phyloP scores from a whole-genome alignment of 2,329 filamentous ascomycete species.

The Ceratocystis harringtonii region DNA sequence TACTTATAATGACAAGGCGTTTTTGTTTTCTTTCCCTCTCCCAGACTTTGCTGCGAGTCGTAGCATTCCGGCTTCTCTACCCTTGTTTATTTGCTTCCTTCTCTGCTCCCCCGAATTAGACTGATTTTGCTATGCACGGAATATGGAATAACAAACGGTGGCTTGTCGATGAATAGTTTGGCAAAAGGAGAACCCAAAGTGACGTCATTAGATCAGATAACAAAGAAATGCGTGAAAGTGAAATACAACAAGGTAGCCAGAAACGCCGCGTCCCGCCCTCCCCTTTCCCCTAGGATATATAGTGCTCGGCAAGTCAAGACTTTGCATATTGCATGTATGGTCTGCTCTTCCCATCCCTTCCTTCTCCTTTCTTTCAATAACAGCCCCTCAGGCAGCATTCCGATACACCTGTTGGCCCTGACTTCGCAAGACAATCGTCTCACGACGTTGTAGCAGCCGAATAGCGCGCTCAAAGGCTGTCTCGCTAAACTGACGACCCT shows the following conservation, averaged over 20 bases:
- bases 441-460: slow-evolving; percentile 71
- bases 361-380: neutral
- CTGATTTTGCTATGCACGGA: too few species aligned
- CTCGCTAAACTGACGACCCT: slow-evolving; percentile 79
- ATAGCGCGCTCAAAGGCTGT: slow-evolving; percentile 71
- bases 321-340: neutral
- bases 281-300: neutral
- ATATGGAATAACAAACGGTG: too few species aligned
- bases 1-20: neutral
- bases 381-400: slow-evolving; percentile 42
- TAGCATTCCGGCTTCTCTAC: neutral
- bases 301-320: neutral
- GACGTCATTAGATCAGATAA: neutral
- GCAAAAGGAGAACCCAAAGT: neutral
- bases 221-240: neutral
- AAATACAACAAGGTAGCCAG: neutral
- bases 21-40: slow-evolving; percentile 4
- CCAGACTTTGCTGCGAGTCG: neutral
- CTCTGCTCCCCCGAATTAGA: too few species aligned
- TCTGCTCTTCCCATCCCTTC: neutral
- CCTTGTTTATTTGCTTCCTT: neutral
- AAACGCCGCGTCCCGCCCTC: neutral
- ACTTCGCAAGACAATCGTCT: slow-evolving; percentile 70
- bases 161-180: too few species aligned
- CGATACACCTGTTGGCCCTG: slow-evolving; percentile 62